Base-by-base conservation (phyloP, 176 grass and related monocot genomes). In the Themeda triandra region DNA sequence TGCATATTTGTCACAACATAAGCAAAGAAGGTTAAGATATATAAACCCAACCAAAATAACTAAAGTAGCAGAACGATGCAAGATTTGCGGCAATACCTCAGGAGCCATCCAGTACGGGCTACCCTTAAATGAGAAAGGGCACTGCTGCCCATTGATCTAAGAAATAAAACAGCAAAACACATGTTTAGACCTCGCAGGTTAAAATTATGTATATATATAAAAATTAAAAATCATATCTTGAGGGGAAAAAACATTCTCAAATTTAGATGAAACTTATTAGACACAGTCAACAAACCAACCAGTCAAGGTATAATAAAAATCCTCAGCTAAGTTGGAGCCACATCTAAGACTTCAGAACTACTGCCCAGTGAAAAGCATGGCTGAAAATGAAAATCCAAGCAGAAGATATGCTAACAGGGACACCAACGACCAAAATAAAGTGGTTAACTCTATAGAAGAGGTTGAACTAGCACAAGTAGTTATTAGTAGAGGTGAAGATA, bases 91-190 rank as follows among this genome's bases (percentile, higher is more conserved):
- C 76, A 81, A 82, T 92, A 99, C 96, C 91, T 99, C 96, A 75
- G 93, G 96, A 88, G 93, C 96, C 96, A 99, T 99, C 96, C 91
- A 96, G 60, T 96, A 96, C 29, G 96, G 96, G 74, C 96, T 99
- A 76, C 96, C 93, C 81, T 96, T 99, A 70, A 99, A 92, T 77
- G 96, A 99, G 75, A 99, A 92, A 27, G 91, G 91, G 53, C 96
- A 99, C 45, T 92, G 91, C 54, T 99, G 89, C 24, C 96, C 96
- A 86, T 92, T 95, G 83, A 99, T 99, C 96, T 99, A 87, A 80
- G 66, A 86, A 75, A 33, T 77, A 48, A 71, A 74, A 90, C 24
- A 80, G 63, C 30, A 87, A 41, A 87, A 81, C 73, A 72, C 35
- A 83, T 77, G 44, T 79, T 90, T 35, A 82, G 41, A 79, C 17